Base-by-base conservation (phyloP, 129 eudicot genomes). In the Erigeron canadensis region DNA sequence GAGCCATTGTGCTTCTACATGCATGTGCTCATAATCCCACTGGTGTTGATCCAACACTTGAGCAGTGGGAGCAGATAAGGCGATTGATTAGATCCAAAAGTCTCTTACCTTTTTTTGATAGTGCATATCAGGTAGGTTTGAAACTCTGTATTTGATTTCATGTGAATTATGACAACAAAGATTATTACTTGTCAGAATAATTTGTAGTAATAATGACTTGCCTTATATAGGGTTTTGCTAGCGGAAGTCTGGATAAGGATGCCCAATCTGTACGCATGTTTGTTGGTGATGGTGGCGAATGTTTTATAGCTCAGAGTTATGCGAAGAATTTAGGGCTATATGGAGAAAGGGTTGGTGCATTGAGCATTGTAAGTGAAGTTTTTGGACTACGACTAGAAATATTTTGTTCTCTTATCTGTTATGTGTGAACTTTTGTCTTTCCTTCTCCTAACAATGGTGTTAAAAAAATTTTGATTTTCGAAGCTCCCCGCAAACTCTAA, bases 11-110 rank as follows among this genome's bases (percentile, higher is more conserved):
- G 69, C 91, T 93, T 63, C 90, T 93, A 57, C 98, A 93, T 86
- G 98, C 98, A 0, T 93, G 98, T 80, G 98, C 98, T 69, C 98
- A 93, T 77, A 93, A 93, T 80, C 98, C 98, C 23, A 93, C 98
- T 51, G 98, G 96, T 34, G 98, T 93, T 70, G 98, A 93, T 73
- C 98, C 98, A 6, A 89, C 98, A 21, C 74, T 80, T 58, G 71
- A 88, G 45, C 96, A 93, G 72, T 93, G 98, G 98, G 95, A 84
- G 59, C 89, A 89, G 51, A 93, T 93, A 28, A 89, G 98, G 71
- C 82, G 74, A 71, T 40, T 89, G 71, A 89, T 93, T 77, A 82
- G 98, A 77, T 87, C 96, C 44, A 93, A 82, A 82, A 81, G 75
- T 64, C 70, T 93, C 79, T 77, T 93, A 70, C 98, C 98, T 39